A percentile compares a stretch with the other conserved stretches of the same genome.
These are phyloP conservation scores for Coemansia sp. DNA, from an alignment of 192 early-diverging fungal species.

Conservation along the genomic window DNA sequence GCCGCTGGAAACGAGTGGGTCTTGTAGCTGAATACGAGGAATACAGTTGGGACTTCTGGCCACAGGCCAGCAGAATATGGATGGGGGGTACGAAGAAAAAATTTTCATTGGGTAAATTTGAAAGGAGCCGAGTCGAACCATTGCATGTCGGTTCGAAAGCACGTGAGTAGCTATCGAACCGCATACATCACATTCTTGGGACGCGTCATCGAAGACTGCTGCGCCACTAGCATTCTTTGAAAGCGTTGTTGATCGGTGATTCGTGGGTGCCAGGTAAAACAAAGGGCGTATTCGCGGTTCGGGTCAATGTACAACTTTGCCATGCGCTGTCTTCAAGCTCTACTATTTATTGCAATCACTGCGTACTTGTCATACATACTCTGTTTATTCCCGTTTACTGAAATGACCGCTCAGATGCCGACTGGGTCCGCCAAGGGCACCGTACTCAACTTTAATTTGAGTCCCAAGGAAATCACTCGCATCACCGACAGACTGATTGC, in stretches of 20 bases:
- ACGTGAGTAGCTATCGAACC: neutral
- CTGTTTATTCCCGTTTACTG: neutral
- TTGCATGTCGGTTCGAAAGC: neutral
- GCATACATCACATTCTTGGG: neutral
- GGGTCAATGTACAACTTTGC: too few relatives aligned
- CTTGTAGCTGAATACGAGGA: too few relatives aligned
- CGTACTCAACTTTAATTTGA: conserved; percentile 49
- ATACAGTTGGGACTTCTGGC: neutral
- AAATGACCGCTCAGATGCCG: conserved; percentile 4
- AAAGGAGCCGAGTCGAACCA: neutral
- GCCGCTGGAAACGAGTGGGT: neutral
- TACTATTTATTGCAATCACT: too few relatives aligned
- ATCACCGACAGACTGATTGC: conserved; percentile 27
- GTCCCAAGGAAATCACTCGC: conserved; percentile 27
- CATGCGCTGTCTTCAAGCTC: too few relatives aligned
- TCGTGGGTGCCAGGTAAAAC: too few relatives aligned
- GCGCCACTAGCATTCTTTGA: too few relatives aligned
- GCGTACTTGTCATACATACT: too few relatives aligned
- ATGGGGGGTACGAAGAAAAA: neutral
- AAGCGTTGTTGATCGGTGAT: too few relatives aligned
- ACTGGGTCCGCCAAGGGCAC: conserved; percentile 25
- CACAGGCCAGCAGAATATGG: neutral
- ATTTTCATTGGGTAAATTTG: neutral
- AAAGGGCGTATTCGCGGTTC: too few relatives aligned
- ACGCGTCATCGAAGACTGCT: too few relatives aligned